These are phyloP conservation scores for Fusarium paranaense DNA, from an alignment of 2,329 filamentous ascomycete species.

Conservation along the genomic window DNA sequence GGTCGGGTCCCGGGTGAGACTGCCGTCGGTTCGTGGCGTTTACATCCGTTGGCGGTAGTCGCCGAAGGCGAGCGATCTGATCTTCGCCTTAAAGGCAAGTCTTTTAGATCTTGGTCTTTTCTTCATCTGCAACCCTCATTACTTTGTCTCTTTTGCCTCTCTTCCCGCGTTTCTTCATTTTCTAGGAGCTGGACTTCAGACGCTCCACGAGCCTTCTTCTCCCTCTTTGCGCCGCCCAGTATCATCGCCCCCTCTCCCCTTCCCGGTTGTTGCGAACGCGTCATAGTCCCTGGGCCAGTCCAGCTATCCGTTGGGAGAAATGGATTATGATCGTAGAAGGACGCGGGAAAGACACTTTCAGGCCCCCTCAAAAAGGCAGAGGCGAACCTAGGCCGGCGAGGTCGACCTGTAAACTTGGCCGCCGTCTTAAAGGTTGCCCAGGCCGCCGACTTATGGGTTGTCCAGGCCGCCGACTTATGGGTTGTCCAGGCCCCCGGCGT, in stretches of 20 bases:
- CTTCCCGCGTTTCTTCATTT: neutral
- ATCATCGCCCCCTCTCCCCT: neutral
- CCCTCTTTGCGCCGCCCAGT: neutral
- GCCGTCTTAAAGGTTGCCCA: too few relatives aligned
- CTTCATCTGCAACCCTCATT: neutral
- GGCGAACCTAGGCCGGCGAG: neutral
- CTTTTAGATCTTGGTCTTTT: neutral
- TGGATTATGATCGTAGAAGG: neutral
- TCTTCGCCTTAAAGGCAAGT: neutral
- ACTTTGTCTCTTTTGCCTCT: neutral
- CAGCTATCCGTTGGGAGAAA: neutral
- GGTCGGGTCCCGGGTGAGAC: conserved; percentile 15
- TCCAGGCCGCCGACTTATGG: too few relatives aligned
- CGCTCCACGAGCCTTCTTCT: neutral
- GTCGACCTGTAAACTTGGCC: neutral
- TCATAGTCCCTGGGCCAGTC: neutral
- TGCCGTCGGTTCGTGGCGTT: conserved; percentile 19
- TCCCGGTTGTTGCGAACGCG: neutral
- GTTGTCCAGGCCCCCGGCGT: too few relatives aligned
- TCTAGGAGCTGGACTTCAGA: neutral
- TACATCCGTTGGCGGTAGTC: neutral
- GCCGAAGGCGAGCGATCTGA: neutral
- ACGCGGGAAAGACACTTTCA: neutral
- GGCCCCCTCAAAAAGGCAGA: neutral
- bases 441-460: too few relatives aligned